Evolutionary conservation across 148 eudicot genomes (phyloP).

Genomic region (Simmondsia chinensis): DNA sequence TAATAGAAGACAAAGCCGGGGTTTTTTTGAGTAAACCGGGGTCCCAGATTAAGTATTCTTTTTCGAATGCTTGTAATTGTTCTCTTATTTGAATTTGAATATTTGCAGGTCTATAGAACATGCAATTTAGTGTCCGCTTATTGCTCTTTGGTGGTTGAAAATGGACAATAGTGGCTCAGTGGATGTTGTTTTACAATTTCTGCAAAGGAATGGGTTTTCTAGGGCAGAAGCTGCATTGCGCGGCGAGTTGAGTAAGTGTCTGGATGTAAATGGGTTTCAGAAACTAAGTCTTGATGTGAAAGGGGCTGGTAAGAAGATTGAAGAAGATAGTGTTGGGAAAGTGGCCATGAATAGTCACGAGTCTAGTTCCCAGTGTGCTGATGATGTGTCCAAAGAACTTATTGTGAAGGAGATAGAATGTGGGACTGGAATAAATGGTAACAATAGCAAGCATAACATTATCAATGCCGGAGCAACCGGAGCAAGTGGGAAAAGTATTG

Average conservation of each 20-base stretch:
- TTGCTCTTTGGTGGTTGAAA: conserved; percentile 7
- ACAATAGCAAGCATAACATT: conserved; percentile 49
- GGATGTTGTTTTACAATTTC: conserved; percentile 52
- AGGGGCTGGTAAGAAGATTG: conserved; percentile 19
- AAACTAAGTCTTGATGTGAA: conserved; percentile 40
- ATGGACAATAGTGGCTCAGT: conserved; percentile 64
- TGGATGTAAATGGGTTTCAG: conserved; percentile 61
- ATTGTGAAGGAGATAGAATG: conserved; percentile 86
- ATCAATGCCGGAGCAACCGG: conserved; percentile 19
- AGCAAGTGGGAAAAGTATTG: conserved; percentile 35
- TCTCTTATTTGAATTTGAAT: too few relatives aligned
- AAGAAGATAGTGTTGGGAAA: conserved; percentile 32
- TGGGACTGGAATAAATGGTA: conserved; percentile 41
- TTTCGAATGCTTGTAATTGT: too few relatives aligned
- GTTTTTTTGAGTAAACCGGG: too few relatives aligned
- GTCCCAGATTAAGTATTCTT: too few relatives aligned
- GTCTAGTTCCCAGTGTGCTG: conserved; percentile 24
- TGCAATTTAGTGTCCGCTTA: too few relatives aligned
- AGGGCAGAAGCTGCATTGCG: conserved; percentile 93
- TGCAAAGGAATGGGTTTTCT: conserved; percentile 65
- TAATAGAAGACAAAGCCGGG: too few relatives aligned
- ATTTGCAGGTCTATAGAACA: too few relatives aligned
- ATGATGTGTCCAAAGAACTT: conserved; percentile 56
- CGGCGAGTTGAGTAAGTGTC: conserved; percentile 47
- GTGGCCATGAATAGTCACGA: conserved; percentile 18